Evolutionary conservation across 257 asterid species (phyloP), one percentile per base, ranked within the genome.

Genomic region (Prunella vulgaris): DNA sequence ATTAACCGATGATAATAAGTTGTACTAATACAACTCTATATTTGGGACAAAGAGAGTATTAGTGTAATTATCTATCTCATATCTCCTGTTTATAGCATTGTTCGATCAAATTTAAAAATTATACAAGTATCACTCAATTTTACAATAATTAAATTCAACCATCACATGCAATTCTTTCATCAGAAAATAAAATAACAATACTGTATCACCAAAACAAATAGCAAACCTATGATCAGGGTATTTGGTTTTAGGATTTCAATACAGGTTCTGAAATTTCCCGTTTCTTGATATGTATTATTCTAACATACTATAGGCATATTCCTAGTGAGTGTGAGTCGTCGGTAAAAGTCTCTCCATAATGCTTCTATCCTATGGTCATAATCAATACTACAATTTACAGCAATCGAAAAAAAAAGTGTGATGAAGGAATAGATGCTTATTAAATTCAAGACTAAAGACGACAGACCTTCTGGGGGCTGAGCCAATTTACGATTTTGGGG

Each of bases 401-500:
- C 15, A 5, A 66, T 28, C 2, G 17, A 37, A 38, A 9, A 24
- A 20, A 25, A 22, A 28, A 1, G 4, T 42, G 27, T 12, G 33
- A 33, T 35, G 52, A 42, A 56, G 20, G 17, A 48, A 56, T 17
- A 46, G 6, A 53, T 21, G n/a, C 66, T 32, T 18, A 44, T 3
- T 10, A 70, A 60, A 25, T 60, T 40, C 35, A 37, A 63, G 20
- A 30, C 15, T 35, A 49, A 46, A 46, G 44, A 68, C 3, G 38
- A 75, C 82, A 12, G 0, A 90, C 97, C 94, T 57, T 90, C 93
- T 4, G 76, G 78, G 79, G 94, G 94, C 69, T 90, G 97, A 82
- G 86, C 78, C 75, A 86, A 76, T 78, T 85, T 90, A 44, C 97
- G 92, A 73, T 90, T 90, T 52, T 82, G 92, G 10, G 97, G 92